These are phyloP conservation scores for Fraxinus platypoda DNA, from an alignment of 305 asterid genomes.

Conservation along the genomic window DNA sequence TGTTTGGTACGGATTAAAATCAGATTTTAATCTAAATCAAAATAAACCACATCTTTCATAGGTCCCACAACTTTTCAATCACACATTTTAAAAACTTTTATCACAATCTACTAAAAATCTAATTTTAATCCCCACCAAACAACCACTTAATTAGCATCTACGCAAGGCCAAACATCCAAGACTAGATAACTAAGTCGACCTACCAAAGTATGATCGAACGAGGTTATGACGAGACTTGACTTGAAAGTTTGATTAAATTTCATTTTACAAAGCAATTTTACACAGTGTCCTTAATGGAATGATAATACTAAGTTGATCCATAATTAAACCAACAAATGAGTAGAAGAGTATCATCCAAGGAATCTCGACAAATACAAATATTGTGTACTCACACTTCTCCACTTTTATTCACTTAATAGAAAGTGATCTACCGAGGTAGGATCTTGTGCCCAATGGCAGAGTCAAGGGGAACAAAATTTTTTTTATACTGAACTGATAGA, in stretches of 20 bases:
- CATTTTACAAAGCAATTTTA: not conserved
- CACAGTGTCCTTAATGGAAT: not conserved
- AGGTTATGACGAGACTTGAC: not conserved
- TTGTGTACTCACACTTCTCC: not conserved
- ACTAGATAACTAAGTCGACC: not conserved
- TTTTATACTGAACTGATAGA: not conserved
- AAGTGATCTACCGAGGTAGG: not conserved
- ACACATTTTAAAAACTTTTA: too few species aligned
- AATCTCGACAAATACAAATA: not conserved
- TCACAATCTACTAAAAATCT: too few species aligned
- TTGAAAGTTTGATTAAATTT: not conserved
- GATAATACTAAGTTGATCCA: not conserved
- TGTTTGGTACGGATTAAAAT: too few species aligned
- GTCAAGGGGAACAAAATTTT: not conserved
- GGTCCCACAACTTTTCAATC: too few species aligned
- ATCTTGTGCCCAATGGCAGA: not conserved
- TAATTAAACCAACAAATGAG: not conserved
- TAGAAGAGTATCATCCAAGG: not conserved
- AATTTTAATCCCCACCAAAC: too few species aligned
- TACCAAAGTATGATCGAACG: not conserved
- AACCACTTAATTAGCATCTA: not conserved
- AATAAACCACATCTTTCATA: too few species aligned
- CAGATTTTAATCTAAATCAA: too few species aligned
- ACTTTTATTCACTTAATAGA: not conserved
- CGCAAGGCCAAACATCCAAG: not conserved